phyloP scores from a whole-genome alignment of 73 alveolate species.

The Paramecium tetraurelia region DNA sequence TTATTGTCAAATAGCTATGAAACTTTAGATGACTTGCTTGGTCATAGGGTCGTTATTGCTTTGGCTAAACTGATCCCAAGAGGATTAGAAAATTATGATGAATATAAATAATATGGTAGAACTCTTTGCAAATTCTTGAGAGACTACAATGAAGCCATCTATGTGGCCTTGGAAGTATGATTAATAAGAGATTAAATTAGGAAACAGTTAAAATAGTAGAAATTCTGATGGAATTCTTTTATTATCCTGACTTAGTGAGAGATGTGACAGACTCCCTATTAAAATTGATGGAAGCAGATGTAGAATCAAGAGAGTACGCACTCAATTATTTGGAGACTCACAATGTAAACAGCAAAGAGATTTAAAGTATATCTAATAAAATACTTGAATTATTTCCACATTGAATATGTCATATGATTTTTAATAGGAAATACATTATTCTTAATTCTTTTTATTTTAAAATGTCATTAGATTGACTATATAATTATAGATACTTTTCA shows the following conservation, averaged over 20 bases:
- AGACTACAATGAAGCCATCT: slow-evolving; percentile 25
- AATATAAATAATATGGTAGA: slow-evolving; percentile 19
- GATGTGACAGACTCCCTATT: not conserved
- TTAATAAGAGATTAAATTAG: not conserved
- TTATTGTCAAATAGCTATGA: slow-evolving; percentile 13
- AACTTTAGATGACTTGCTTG: slow-evolving; percentile 31
- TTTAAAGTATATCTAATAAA: not conserved
- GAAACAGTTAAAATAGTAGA: slow-evolving; percentile 44
- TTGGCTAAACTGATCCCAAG: slow-evolving; percentile 26
- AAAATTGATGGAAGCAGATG: not conserved
- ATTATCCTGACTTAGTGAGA: slow-evolving; percentile 23
- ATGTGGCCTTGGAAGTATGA: slow-evolving; percentile 3
- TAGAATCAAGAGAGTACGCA: not conserved
- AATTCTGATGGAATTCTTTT: slow-evolving; percentile 2
- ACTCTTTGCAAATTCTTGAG: slow-evolving; percentile 27
- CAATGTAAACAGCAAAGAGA: not conserved
- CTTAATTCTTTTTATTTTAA: not conserved
- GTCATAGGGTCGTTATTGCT: not conserved
- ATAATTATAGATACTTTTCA: too few species aligned
- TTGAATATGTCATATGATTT: not conserved
- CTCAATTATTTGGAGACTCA: not conserved
- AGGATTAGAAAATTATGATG: not conserved
- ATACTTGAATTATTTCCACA: slow-evolving; percentile 20
- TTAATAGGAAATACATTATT: not conserved
- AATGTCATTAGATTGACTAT: not conserved